Conservation (phyloP, 1,284 basidiomycete species). For the Ceratorhiza oryzae-sativae region DNA sequence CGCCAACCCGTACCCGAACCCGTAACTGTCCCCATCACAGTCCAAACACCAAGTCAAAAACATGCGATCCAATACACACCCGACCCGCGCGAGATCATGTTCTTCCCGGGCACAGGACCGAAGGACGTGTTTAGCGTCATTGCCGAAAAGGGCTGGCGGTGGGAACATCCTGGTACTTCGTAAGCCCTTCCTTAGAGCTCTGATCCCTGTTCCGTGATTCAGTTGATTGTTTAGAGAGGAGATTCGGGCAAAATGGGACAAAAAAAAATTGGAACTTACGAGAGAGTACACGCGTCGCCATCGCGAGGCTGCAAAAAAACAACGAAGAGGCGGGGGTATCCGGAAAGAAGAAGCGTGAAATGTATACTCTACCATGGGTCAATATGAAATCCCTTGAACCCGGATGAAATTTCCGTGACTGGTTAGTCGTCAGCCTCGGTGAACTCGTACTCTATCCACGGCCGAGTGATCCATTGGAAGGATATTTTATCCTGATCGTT, state of each 20-base stretch:
- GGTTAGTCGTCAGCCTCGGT: too few species aligned
- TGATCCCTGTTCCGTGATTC: background rate
- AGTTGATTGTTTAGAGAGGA: slow-evolving; percentile 41
- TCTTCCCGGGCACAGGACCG: slow-evolving; percentile 35
- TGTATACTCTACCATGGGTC: too few species aligned
- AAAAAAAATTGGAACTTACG: slow-evolving; percentile 42
- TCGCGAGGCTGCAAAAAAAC: slow-evolving; percentile 43
- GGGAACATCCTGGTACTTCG: slow-evolving; percentile 44
- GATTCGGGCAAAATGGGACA: slow-evolving; percentile 43
- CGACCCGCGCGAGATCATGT: slow-evolving; percentile 12
- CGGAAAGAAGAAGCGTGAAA: slow-evolving; percentile 10
- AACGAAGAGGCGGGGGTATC: slow-evolving; percentile 37
- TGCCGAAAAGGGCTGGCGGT: slow-evolving; percentile 33
- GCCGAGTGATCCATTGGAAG: too few species aligned
- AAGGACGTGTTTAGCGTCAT: slow-evolving; percentile 40
- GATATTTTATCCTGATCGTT: too few species aligned
- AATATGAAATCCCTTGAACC: too few species aligned
- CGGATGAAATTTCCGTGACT: too few species aligned
- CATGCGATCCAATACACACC: slow-evolving; percentile 29
- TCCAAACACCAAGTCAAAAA: background rate
- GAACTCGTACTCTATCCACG: too few species aligned
- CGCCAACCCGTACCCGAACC: slow-evolving; percentile 26
- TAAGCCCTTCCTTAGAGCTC: slow-evolving; percentile 11
- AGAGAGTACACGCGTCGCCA: slow-evolving; percentile 43
- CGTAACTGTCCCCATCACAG: background rate